Base-by-base conservation (phyloP, 1,139 yeast species). In the Arxiozyma telluris region DNA sequence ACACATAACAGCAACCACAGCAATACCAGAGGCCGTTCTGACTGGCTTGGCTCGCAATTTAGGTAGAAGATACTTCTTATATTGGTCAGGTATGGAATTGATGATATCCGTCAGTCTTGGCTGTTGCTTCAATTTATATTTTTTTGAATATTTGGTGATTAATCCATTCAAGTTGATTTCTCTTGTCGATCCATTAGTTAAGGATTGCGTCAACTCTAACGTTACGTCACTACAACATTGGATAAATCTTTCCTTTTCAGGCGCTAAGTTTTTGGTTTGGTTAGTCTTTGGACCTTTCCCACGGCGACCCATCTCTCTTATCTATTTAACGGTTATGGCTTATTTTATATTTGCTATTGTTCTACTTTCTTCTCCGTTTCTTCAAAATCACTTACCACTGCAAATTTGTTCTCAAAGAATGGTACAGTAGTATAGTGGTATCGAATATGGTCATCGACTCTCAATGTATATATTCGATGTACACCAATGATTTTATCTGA, bases 1-100 rank as follows among this genome's bases (percentile, higher is more conserved):
- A 74, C 98, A 93, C 98, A 94, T 93, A 42, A 94, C 98, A 0
- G 98, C 98, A 51, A 93, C 98, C 23, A 93, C 98, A 7, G 98
- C 98, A 57, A 93, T 94, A 65, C 93, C 99, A 12, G 96, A 87
- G 0, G 99, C 99, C 0, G 99, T 94, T 71, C 99, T 80, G 50
- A 93, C 98, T 0, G 99, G 99, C 70, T 93, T 93, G 34, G 98
- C 98, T 73, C 93, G 89, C 51, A 93, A 77, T 71, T 91, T 91
- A 3, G 98, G 98, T 50, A 94, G 76, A 56, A 93, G 74, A 67
- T 91, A 90, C 67, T 89, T 89, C 70, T 89, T 90, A 71, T 93
- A 85, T 66, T 91, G 97, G 67, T 93, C 98, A 2, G 99, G 99
- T 58, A 93, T 93, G 1, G 98, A 87, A 38, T 91, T 82, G 48